Evolutionary conservation across 768 basidiomycete species (phyloP).

Genomic region (Boletus fagicola): DNA sequence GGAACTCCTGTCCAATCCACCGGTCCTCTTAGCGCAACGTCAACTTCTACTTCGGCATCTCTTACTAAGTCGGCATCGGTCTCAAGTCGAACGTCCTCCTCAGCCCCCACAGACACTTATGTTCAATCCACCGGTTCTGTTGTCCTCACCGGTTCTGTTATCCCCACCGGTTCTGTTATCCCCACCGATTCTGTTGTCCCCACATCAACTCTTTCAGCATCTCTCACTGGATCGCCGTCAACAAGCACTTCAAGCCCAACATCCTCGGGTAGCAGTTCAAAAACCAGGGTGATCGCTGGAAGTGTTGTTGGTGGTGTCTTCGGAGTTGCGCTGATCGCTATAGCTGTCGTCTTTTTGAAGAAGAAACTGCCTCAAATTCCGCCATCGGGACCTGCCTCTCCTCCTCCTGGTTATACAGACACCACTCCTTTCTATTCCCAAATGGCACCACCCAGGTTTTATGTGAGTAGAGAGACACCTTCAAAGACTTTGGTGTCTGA

Average conservation of each 20-base stretch:
- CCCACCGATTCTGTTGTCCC: constrained; percentile 18
- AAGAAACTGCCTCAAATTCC: background rate
- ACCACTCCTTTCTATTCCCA: constrained; percentile 14
- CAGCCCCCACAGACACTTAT: background rate
- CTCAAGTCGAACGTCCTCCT: too few species aligned
- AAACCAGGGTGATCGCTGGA: background rate
- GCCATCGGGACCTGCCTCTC: background rate
- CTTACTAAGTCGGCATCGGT: background rate
- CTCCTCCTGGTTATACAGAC: constrained; percentile 5
- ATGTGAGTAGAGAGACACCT: constrained; percentile 22
- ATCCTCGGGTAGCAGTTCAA: background rate
- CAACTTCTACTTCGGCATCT: background rate
- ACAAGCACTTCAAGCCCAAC: background rate
- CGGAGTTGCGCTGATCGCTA: background rate
- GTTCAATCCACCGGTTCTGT: constrained; percentile 27
- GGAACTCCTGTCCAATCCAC: background rate
- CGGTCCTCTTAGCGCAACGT: background rate
- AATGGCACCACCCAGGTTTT: constrained; percentile 28
- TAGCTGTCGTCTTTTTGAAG: background rate
- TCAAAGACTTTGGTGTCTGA: background rate
- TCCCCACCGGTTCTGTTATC: too few species aligned
- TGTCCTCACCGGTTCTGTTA: too few species aligned
- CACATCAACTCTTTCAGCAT: constrained; percentile 18
- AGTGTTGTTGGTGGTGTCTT: background rate
- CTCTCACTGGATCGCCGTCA: constrained; percentile 13